Percentiles rank a stretch among this genome's conserved stretches.
Conservation (phyloP, 331 rosid species). For the Saraca asoca region DNA sequence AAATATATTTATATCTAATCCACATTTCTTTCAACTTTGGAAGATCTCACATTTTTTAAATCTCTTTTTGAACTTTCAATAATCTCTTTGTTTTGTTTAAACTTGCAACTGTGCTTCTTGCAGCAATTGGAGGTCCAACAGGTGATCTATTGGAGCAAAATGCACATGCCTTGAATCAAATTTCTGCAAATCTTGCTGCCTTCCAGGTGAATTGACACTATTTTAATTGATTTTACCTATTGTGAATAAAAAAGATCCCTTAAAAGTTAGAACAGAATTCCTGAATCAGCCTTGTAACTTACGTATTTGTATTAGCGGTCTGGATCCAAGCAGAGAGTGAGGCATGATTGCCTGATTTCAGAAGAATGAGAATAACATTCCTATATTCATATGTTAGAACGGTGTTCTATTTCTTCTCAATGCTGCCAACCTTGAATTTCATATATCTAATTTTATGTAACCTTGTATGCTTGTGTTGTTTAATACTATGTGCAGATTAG, state of each 20-base stretch:
- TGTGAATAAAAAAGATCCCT: not conserved
- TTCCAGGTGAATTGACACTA: conserved; percentile 42
- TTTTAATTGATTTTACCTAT: conserved; percentile 8
- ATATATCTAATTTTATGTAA: conserved; percentile 1
- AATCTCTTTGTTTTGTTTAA: conserved; percentile 9
- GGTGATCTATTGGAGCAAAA: conserved; percentile 59
- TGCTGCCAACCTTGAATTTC: not conserved
- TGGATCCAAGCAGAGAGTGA: conserved; percentile 2
- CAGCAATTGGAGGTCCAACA: conserved; percentile 64
- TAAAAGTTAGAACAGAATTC: not conserved
- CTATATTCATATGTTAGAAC: not conserved
- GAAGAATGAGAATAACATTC: conserved; percentile 17
- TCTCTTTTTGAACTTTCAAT: conserved; percentile 11
- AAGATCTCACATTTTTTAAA: conserved; percentile 2
- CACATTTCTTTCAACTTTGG: conserved; percentile 26
- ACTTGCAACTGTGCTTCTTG: conserved; percentile 21
- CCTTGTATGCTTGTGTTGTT: conserved; percentile 13
- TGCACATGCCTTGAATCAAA: conserved; percentile 48
- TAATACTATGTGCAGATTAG: conserved; percentile 6
- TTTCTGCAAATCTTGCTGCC: conserved; percentile 52
- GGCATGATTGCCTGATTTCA: not conserved
- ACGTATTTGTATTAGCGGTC: not conserved
- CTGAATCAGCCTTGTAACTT: conserved; percentile 11
- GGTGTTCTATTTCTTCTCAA: not conserved
- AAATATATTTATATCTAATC: not conserved